Evolutionary conservation across 208 protist genomes (phyloP).

Genomic region (Kentomonas sorsogonicus): DNA sequence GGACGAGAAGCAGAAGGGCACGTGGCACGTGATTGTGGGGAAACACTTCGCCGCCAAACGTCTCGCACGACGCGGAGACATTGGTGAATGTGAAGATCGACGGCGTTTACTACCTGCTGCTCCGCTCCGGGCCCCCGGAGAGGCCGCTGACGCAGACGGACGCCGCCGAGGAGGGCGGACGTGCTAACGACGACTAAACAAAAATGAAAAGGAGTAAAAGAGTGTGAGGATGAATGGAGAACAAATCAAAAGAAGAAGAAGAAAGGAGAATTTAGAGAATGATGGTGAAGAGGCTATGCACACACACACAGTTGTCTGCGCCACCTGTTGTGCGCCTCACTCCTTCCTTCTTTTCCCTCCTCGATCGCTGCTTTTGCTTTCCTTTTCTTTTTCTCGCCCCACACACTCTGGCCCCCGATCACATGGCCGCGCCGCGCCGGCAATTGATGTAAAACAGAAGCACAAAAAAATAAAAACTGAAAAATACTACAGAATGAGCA

Average conservation of each 20-base stretch:
- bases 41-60: constrained; percentile 82
- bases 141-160: too few relatives aligned
- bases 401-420: not conserved
- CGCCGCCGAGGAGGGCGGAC: not conserved
- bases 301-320: too few relatives aligned
- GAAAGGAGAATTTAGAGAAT: too few relatives aligned
- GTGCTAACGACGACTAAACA: not conserved
- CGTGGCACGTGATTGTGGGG: constrained; percentile 85
- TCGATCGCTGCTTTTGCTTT: not conserved
- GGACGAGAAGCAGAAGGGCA: constrained; percentile 53
- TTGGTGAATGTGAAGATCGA: constrained; percentile 85
- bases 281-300: too few relatives aligned
- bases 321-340: too few relatives aligned
- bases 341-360: not conserved
- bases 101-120: constrained; percentile 54
- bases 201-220: constrained; percentile 1
- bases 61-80: constrained; percentile 77
- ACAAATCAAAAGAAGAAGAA: not conserved
- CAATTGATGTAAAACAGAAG: not conserved
- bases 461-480: constrained; percentile 10
- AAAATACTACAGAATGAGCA: not conserved
- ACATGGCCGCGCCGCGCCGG: not conserved
- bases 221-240: not conserved
- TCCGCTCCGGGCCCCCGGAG: constrained; percentile 79
- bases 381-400: not conserved